These are phyloP conservation scores for Penicillium paxilli DNA, from an alignment of 495 filamentous ascomycete species.

Conservation along the genomic window DNA sequence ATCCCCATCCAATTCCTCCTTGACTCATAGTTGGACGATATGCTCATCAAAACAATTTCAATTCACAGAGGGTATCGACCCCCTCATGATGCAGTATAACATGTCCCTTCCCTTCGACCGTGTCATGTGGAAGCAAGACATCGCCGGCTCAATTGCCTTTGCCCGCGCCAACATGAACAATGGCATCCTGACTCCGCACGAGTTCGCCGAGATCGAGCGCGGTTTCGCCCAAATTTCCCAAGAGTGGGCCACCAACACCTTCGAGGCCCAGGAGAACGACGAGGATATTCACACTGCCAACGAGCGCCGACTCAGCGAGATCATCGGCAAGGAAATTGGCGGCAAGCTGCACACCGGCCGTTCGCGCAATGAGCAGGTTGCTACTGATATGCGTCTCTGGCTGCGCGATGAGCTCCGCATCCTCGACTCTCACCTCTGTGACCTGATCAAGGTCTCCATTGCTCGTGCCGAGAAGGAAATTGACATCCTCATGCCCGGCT, in stretches of 20 bases:
- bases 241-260: slow-evolving; percentile 66
- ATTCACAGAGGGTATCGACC: slow-evolving; percentile 71
- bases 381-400: slow-evolving; percentile 93
- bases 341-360: slow-evolving; percentile 95
- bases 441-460: slow-evolving; percentile 71
- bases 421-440: slow-evolving; percentile 67
- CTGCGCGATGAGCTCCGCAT: slow-evolving; percentile 72
- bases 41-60: slow-evolving; percentile 26
- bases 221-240: slow-evolving; percentile 70
- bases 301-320: slow-evolving; percentile 84
- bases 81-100: slow-evolving; percentile 89
- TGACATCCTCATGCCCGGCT: slow-evolving; percentile 61
- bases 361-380: slow-evolving; percentile 91
- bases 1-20: slow-evolving; percentile 6
- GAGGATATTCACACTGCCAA: slow-evolving; percentile 90
- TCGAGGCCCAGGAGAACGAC: slow-evolving; percentile 47
- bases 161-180: slow-evolving; percentile 79
- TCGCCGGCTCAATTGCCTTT: slow-evolving; percentile 79
- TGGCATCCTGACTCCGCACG: slow-evolving; percentile 71
- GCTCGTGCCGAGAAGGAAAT: slow-evolving; percentile 78
- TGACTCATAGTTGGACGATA: slow-evolving; percentile 16
- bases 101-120: slow-evolving; percentile 83
- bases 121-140: slow-evolving; percentile 78
- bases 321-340: slow-evolving; percentile 82
- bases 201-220: slow-evolving; percentile 74